Evolutionary conservation across 2,329 filamentous ascomycete species (phyloP).

Genomic region (Lachnellula arida): DNA sequence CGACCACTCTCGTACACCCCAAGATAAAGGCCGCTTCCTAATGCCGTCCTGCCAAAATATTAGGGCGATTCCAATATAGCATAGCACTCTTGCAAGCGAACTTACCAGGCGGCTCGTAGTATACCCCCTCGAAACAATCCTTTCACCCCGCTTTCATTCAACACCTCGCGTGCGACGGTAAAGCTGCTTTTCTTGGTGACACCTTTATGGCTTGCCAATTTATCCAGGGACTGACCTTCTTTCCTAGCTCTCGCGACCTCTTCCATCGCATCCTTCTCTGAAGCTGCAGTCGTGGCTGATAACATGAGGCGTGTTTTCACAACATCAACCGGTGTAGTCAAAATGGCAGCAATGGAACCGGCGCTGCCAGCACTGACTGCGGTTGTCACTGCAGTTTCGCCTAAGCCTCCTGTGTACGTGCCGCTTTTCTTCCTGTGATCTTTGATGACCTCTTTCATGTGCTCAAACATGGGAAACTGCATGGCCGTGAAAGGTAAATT

Average conservation of each 20-base stretch:
- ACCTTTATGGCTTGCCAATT: constrained; percentile 28
- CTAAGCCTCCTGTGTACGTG: constrained; percentile 35
- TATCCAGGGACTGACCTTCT: constrained; percentile 24
- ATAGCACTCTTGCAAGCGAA: neutral
- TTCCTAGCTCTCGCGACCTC: constrained; percentile 21
- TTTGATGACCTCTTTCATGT: constrained; percentile 52
- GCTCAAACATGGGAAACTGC: constrained; percentile 85
- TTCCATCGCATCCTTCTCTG: constrained; percentile 26
- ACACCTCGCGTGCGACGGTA: constrained; percentile 60
- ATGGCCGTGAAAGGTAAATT: constrained; percentile 85
- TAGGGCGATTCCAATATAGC: neutral
- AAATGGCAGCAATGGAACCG: constrained; percentile 67
- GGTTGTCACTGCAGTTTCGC: constrained; percentile 67
- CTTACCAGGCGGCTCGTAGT: constrained; percentile 64
- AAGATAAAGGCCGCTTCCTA: constrained; percentile 80
- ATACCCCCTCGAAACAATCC: constrained; percentile 75
- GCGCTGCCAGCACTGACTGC: constrained; percentile 69
- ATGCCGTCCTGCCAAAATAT: constrained; percentile 47
- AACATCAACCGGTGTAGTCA: constrained; percentile 88
- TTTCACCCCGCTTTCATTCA: constrained; percentile 60
- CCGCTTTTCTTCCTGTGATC: constrained; percentile 36
- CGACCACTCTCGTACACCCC: constrained; percentile 81
- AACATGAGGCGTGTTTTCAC: constrained; percentile 91
- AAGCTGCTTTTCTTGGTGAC: constrained; percentile 42
- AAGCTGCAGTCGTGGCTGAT: constrained; percentile 39